Evolutionary conservation across 1,139 yeast genomes (phyloP).

Genomic region (Pichiaceae sp.): DNA sequence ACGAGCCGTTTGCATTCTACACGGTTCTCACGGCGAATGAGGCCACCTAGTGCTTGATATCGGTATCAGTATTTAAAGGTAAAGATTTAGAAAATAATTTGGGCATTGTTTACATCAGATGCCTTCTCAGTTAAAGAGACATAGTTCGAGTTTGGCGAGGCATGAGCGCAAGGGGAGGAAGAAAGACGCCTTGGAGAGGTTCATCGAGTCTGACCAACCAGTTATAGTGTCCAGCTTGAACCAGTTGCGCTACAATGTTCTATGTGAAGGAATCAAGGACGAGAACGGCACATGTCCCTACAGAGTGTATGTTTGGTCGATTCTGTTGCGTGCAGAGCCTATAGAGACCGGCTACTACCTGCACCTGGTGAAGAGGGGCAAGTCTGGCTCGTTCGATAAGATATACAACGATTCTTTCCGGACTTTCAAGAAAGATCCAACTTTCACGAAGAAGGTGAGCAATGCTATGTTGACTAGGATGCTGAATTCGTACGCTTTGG

Average conservation of each 20-base stretch:
- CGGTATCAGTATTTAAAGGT: background rate
- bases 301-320: slow-evolving; percentile 76
- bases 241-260: slow-evolving; percentile 69
- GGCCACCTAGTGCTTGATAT: background rate
- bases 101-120: background rate
- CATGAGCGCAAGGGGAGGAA: slow-evolving; percentile 32
- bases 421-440: slow-evolving; percentile 68
- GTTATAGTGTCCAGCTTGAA: slow-evolving; percentile 64
- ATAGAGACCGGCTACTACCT: slow-evolving; percentile 45
- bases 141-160: background rate
- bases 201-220: slow-evolving; percentile 52
- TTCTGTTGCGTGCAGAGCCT: slow-evolving; percentile 59
- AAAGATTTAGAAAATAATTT: background rate
- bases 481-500: slow-evolving; percentile 65
- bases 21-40: slow-evolving; percentile 18
- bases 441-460: slow-evolving; percentile 57
- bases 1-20: slow-evolving; percentile 67
- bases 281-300: slow-evolving; percentile 48
- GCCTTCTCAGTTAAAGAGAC: background rate
- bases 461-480: slow-evolving; percentile 65
- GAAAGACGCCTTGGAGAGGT: slow-evolving; percentile 60
- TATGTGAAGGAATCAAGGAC: slow-evolving; percentile 66
- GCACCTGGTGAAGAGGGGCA: slow-evolving; percentile 47
- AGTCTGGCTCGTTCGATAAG: slow-evolving; percentile 50
- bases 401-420: slow-evolving; percentile 84